These are phyloP conservation scores for Saccharum hybrid DNA, from an alignment of 202 grass and related monocot genomes.

Conservation along the genomic window DNA sequence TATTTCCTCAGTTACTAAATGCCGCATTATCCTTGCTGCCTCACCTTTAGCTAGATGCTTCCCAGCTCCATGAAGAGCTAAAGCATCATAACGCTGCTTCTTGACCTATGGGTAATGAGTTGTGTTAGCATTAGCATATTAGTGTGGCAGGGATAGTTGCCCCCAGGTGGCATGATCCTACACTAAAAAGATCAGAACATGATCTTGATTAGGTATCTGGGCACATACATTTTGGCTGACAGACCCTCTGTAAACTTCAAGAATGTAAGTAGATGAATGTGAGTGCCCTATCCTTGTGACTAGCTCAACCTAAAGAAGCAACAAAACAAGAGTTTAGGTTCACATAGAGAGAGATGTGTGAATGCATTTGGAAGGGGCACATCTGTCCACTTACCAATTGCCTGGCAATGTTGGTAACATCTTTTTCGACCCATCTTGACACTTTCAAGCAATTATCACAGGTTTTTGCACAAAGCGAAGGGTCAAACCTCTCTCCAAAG, in stretches of 20 bases:
- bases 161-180: conserved; percentile 3
- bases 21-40: conserved; percentile 65
- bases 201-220: conserved; percentile 20
- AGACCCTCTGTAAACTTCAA: conserved; percentile 94
- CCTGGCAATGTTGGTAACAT: conserved; percentile 75
- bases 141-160: not conserved
- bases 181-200: conserved; percentile 26
- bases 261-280: conserved; percentile 73
- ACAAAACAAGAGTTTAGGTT: conserved; percentile 34
- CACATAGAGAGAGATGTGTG: not conserved
- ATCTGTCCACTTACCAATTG: conserved; percentile 66
- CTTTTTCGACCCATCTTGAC: conserved; percentile 70
- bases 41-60: conserved; percentile 77
- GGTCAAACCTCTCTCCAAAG: conserved; percentile 89
- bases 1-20: conserved; percentile 86
- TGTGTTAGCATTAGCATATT: not conserved
- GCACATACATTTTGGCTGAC: conserved; percentile 78
- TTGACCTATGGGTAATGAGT: conserved; percentile 62
- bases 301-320: conserved; percentile 71
- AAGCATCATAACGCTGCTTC: conserved; percentile 71
- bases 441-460: conserved; percentile 96
- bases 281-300: conserved; percentile 47
- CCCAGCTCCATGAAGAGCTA: conserved; percentile 87
- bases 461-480: conserved; percentile 63
- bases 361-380: not conserved